Conservation (phyloP, 2,329 filamentous ascomycete genomes). For the Clonostachys byssicola region DNA sequence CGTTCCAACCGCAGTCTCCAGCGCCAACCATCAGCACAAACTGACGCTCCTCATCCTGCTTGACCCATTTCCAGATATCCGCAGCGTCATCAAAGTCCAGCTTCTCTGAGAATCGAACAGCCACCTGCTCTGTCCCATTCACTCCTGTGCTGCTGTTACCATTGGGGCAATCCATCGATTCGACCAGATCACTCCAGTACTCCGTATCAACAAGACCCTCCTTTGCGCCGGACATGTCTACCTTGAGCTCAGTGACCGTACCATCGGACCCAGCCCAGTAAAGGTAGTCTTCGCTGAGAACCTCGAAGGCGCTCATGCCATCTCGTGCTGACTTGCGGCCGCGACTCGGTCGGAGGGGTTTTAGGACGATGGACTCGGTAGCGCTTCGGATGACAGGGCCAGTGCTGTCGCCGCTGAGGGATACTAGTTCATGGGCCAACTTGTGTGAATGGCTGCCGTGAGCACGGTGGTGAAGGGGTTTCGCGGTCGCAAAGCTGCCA, state of each 20-base stretch:
- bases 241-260: neutral
- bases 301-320: neutral
- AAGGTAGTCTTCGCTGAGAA: neutral
- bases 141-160: neutral
- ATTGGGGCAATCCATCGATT: neutral
- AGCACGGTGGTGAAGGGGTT: too few species aligned
- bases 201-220: constrained; percentile 1
- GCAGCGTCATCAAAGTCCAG: neutral
- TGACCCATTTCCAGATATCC: constrained; percentile 1
- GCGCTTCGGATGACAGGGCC: too few species aligned
- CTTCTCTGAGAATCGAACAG: neutral
- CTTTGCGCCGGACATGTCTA: neutral
- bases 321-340: neutral
- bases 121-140: neutral
- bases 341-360: too few species aligned
- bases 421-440: too few species aligned
- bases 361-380: too few species aligned
- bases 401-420: too few species aligned
- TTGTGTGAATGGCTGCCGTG: too few species aligned
- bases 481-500: too few species aligned
- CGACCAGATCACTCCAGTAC: neutral
- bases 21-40: constrained; percentile 1
- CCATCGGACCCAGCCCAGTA: neutral
- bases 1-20: constrained; percentile 1
- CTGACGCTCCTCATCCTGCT: neutral